Evolutionary conservation across 2,329 filamentous ascomycete genomes (phyloP), one percentile per base, ranked within the genome.

Genomic region (Claviceps monticola): DNA sequence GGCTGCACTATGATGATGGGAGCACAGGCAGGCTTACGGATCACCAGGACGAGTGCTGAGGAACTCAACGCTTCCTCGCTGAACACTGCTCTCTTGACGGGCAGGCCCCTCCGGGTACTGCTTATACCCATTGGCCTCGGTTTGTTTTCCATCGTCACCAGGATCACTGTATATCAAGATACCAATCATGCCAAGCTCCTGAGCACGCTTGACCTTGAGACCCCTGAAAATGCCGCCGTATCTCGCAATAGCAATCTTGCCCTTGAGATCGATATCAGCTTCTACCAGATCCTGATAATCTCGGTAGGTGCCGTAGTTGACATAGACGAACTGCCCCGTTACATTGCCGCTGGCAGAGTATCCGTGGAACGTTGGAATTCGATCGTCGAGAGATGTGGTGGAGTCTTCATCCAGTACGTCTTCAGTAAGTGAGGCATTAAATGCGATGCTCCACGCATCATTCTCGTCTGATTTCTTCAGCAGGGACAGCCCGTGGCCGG

Each of bases 341-440:
- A 94, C 91, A 65, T 97, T 95, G 29, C 91, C 91, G 54, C 76
- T 90, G 4, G 89, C 89, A 4, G 88, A 95, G 67, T 96, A 97
- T 50, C 91, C 93, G 63, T 97, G 91, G 71, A 97, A 97, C 0
- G 85, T 91, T 1, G 91, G 89, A 23, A 97, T 77, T 34, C 88
- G 75, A 60, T 89, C 78, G 9, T 77, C 68, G 46, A 88, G 71
- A 21, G 81, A 77, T 17, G 82, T 88, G 0, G 89, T 94, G 3
- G 82, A 78, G 64, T 98, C 93, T 50, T 95, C 83, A 0, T 88
- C 76, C 5, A 97, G 71, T 2, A 91, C 76, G 62, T 95, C 88
- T 66, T 98, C 93, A 59, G 86, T 81, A 42, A 97, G 70, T 1
- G 80, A 83, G 0, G 90, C 91, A 62, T 89, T 82, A 61, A 84